A percentile compares a stretch with the other conserved stretches of the same genome.
phyloP scores from a whole-genome alignment of 495 filamentous ascomycete genomes.

The Echria macrotheca region DNA sequence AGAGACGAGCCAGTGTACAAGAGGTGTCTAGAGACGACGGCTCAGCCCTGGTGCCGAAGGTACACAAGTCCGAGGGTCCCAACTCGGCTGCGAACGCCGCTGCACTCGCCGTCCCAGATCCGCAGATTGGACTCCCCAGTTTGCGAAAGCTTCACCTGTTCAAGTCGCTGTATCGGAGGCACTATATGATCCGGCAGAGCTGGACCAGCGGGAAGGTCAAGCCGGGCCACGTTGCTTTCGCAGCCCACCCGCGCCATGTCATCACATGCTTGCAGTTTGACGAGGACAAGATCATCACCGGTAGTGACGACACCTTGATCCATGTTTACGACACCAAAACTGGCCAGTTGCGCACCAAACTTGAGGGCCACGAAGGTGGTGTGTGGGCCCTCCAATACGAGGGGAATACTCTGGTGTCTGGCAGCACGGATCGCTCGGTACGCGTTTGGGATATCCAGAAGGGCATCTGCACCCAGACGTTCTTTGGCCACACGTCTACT shows the following conservation, averaged over 20 bases:
- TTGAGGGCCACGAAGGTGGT: constrained; percentile 92
- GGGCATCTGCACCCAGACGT: constrained; percentile 86
- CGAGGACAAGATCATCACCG: constrained; percentile 94
- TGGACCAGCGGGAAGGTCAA: constrained; percentile 85
- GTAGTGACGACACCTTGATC: constrained; percentile 96
- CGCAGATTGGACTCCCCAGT: constrained; percentile 69
- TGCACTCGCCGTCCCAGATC: constrained; percentile 71
- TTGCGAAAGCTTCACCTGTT: constrained; percentile 82
- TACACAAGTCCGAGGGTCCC: constrained; percentile 65
- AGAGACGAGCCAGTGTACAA: constrained; percentile 46
- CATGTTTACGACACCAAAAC: constrained; percentile 98
- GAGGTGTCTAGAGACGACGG: constrained; percentile 34
- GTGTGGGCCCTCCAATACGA: constrained; percentile 98
- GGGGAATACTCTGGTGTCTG: constrained; percentile 90
- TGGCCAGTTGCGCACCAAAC: constrained; percentile 70
- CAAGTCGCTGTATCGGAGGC: constrained; percentile 92
- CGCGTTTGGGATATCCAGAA: constrained; percentile 96
- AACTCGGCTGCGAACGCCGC: constrained; percentile 81
- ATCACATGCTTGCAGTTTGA: constrained; percentile 98
- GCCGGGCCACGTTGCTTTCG: constrained; percentile 92
- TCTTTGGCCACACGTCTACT: constrained; percentile 95
- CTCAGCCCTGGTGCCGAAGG: constrained; percentile 26
- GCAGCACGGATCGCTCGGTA: constrained; percentile 92
- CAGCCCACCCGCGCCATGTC: constrained; percentile 90
- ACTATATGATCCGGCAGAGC: constrained; percentile 78